Evolutionary conservation across 805 yeast genomes (phyloP), one percentile per base, ranked within the genome.

Genomic region (Saccharomycopsis sp.): DNA sequence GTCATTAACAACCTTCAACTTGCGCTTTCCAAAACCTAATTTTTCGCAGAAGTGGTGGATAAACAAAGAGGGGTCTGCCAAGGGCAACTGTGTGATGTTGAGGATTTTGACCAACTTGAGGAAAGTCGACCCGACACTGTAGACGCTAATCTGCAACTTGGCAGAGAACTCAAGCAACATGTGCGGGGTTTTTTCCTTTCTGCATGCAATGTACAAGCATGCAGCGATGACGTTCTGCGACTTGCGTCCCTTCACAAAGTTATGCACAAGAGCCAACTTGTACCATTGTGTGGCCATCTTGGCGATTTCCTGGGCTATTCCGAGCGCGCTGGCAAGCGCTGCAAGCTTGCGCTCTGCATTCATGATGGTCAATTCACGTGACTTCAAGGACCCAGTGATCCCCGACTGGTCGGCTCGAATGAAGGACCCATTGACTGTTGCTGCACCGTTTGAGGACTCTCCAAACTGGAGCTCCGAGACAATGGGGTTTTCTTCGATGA

Each of bases 101-200:
- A 92, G 76, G 5, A 84, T 82, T 67, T 90, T 89, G n/a, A 92
- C 96, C 82, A 94, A 82, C 68, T 91, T 91, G 59, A 95, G 75
- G 68, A 91, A 94, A 0, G 99, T 92, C 0, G 99, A 96, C 50
- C 99, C 99, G 54, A 94, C 85, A 2, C 96, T 89, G 70, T 86
- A 94, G 1, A 94, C 98, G 50, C 94, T 87, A 12, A 91, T 90
- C 68, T 88, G 97, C 50, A 95, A 75, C 63, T 92, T 76, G 50
- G 97, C 88, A 15, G 96, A 87, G 68, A 94, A 94, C 73, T 94
- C 99, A 65, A 94, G 91, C 64, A 94, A 78, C 97, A 94, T 91
- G 68, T 92, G 97, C 64, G 87, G 94, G 0, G 98, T 91, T 69
- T 82, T 81, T 66, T 87, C 92, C 68, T 85, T 86, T 67, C 99